These are phyloP conservation scores for Aspergillus cavernicola DNA, from an alignment of 495 filamentous ascomycete genomes.

Conservation along the genomic window DNA sequence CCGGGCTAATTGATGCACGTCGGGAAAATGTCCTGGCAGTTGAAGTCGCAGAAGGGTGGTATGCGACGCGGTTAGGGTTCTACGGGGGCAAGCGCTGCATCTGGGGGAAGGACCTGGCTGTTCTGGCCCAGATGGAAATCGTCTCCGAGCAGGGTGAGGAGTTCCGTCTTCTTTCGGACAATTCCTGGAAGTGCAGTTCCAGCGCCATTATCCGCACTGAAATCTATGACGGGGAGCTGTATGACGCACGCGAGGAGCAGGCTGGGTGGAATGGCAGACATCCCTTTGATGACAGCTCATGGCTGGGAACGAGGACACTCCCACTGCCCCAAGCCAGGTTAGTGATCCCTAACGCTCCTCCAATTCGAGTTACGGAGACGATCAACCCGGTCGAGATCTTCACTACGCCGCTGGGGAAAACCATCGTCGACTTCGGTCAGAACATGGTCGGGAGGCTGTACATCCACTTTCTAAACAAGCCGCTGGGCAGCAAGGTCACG, in stretches of 20 bases:
- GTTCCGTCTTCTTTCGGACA: background rate
- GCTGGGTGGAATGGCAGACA: background rate
- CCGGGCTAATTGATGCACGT: too few relatives aligned
- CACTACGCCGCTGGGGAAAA: background rate
- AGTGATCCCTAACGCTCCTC: too few relatives aligned
- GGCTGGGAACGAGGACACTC: background rate
- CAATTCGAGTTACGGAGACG: too few relatives aligned
- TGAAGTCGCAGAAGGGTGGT: too few relatives aligned
- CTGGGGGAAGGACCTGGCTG: too few relatives aligned
- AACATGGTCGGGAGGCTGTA: slow-evolving; percentile 46
- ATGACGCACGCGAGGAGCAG: background rate
- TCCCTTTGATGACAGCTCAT: background rate
- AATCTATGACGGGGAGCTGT: background rate
- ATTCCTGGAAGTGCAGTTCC: background rate
- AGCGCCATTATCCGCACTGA: background rate
- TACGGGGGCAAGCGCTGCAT: too few relatives aligned
- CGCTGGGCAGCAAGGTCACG: slow-evolving; percentile 22
- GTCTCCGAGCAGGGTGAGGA: too few relatives aligned
- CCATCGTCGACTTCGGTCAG: slow-evolving; percentile 49
- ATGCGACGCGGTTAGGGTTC: too few relatives aligned
- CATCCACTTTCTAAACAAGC: slow-evolving; percentile 27
- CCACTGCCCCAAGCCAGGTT: background rate
- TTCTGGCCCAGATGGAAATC: too few relatives aligned
- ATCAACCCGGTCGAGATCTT: too few relatives aligned
- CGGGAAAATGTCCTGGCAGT: too few relatives aligned